Conservation (phyloP, 2,329 filamentous ascomycete genomes). For the Conoideocrella luteorostrata region DNA sequence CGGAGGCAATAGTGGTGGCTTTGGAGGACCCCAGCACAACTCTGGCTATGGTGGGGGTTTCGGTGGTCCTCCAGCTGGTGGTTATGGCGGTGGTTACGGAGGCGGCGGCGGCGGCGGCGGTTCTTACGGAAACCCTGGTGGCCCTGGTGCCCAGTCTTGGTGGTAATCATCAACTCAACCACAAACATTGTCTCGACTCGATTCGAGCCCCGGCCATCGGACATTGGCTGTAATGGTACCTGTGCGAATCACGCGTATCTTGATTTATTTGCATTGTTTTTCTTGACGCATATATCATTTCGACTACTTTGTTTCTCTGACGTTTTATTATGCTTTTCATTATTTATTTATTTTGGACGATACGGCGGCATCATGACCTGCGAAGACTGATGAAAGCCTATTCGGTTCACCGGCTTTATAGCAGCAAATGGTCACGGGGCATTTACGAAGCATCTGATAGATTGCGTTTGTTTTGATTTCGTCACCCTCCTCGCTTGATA, state of each 20-base stretch:
- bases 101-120: slow-evolving; percentile 39
- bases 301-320: slow-evolving; percentile 14
- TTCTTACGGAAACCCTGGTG: slow-evolving; percentile 62
- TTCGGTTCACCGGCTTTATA: slow-evolving; percentile 23
- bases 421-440: slow-evolving; percentile 31
- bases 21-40: slow-evolving; percentile 20
- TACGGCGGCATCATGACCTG: slow-evolving; percentile 37
- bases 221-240: slow-evolving; percentile 9
- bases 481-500: slow-evolving; percentile 37
- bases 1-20: slow-evolving; percentile 33
- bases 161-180: slow-evolving; percentile 41
- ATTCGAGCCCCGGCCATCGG: neutral
- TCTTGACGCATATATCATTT: too few relatives aligned
- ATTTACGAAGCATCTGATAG: slow-evolving; percentile 39
- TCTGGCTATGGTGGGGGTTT: slow-evolving; percentile 33
- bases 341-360: slow-evolving; percentile 19
- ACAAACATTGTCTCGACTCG: slow-evolving; percentile 5
- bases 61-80: slow-evolving; percentile 28
- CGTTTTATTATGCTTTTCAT: slow-evolving; percentile 8
- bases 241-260: slow-evolving; percentile 8
- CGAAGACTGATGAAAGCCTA: slow-evolving; percentile 28
- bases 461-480: slow-evolving; percentile 39
- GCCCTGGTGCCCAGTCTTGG: slow-evolving; percentile 57
- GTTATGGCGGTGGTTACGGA: slow-evolving; percentile 33
- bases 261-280: slow-evolving; percentile 13